Evolutionary conservation across 345 rosid species (phyloP), one percentile per base, ranked within the genome.

Genomic region (Theobroma cacao): DNA sequence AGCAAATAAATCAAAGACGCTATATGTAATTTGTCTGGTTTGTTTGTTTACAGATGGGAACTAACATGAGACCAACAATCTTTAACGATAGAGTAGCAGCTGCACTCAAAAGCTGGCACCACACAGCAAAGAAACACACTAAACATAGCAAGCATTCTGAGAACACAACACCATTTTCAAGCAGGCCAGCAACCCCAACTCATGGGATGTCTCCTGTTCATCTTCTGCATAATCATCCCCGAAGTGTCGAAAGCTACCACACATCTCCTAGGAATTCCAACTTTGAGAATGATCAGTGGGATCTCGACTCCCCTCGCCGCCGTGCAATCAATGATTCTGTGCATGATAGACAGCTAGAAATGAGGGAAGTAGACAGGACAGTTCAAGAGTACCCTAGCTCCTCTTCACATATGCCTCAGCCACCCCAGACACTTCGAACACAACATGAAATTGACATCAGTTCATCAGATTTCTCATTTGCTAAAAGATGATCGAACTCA

Each of bases 51-150:
- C 85, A 96, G 97, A 96, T 96, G 99, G 99, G 99, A 34, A 77
- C 91, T 5, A 87, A 79, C 59, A 94, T 96, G 98, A 96, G 90
- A 81, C 92, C 97, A 36, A 87, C 97, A 8, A 84, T 96, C 48
- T 96, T 96, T 76, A 88, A 94, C 26, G 95, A 94, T 20, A 80
- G 80, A 76, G 94, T 94, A 45, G 95, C 95, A 7, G 78, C 90
- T 4, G 98, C 97, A 15, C 82, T 96, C 0, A 91, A 86, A 82
- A 88, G 79, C 70, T 93, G 99, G 99, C 97, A 89, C 84, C 88
- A 75, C 3, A 60, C 83, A 1, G 97, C 99, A 0, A 92, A 85
- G 83, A 90, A 79, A 74, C 83, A 89, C 71, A 80, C 87, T 0
- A 94, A 84, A 82, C 94, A 88, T 26, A 59, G 91, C 87, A 84